Evolutionary conservation across 1,284 basidiomycete species (phyloP), one percentile per base, ranked within the genome.

Genomic region (Cronartium quercuum): DNA sequence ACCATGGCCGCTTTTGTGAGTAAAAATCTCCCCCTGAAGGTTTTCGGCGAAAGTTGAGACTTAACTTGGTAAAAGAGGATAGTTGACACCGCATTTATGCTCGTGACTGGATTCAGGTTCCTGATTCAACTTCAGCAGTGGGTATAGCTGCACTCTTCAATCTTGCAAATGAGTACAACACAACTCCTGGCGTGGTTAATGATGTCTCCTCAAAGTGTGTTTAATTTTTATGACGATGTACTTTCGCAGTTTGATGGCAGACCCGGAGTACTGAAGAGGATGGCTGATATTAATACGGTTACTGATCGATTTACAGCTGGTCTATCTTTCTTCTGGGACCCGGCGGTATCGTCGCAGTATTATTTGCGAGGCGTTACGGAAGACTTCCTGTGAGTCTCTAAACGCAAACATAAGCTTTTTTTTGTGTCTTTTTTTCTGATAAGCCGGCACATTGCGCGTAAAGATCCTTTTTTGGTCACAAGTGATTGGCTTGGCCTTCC

Each of bases 251-350:
- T n/a, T 55, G 6, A 24, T 55, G 5, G 1, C 7, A 21, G 7
- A 13, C 9, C 9, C 18, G 9, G 51, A 55, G 51, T 55, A 55
- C 6, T 55, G 1, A 21, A 24, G 86, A 68, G 64, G 85, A 81
- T 41, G 41, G 12, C 37, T 60, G n/a, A 55, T 47, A 40, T 18
- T 51, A 12, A 29, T 34, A 40, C 18, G 18, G 42, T 60, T 60
- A 47, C 60, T 29, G 73, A 47, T 2, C 76, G 10, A n/a, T n/a
- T n/a, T 55, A 21, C 75, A 88, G 87, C 80, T 88, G 87, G 87
- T 88, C 87, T 78, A 89, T 89, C 70, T 88, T 89, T 80, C 81
- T 88, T 24, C 82, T 88, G 13, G 88, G 87, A 66, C 87, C 85
- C 85, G 87, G 87, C 40, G 85, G 87, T n/a, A 78, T 88, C 13